Percentiles rank a stretch among this genome's conserved stretches.
Conservation (phyloP, 371 early-diverging fungal genomes). For the Apophysomyces ossiformis region DNA sequence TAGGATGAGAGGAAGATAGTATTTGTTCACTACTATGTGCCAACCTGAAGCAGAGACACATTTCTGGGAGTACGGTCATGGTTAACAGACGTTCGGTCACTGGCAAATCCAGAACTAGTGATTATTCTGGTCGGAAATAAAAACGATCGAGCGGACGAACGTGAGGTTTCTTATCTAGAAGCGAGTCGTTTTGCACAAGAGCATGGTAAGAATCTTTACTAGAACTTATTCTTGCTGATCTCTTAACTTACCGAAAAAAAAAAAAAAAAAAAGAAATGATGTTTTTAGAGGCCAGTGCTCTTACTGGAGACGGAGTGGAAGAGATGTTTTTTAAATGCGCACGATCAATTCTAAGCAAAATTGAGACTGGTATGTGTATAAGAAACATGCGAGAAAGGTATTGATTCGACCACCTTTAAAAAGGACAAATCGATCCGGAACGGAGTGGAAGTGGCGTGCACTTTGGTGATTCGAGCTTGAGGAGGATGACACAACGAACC, state of each 20-base stretch:
- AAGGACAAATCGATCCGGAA: conserved; percentile 66
- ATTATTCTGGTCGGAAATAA: conserved; percentile 79
- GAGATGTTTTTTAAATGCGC: conserved; percentile 68
- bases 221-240: not conserved
- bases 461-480: conserved; percentile 64
- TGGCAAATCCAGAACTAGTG: conserved; percentile 69
- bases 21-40: not conserved
- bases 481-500: conserved; percentile 65
- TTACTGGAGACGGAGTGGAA: conserved; percentile 65
- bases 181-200: conserved; percentile 74
- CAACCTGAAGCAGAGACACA: conserved; percentile 53
- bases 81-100: conserved; percentile 67
- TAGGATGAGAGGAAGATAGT: not conserved
- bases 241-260: not conserved
- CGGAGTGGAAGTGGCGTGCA: conserved; percentile 67
- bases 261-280: conserved; percentile 53
- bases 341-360: conserved; percentile 62
- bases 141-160: conserved; percentile 60
- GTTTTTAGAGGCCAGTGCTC: conserved; percentile 67
- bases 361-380: conserved; percentile 54
- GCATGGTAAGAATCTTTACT: conserved; percentile 47
- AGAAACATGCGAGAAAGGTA: not conserved
- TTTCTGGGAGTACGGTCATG: conserved; percentile 63
- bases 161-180: conserved; percentile 68
- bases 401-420: no score